Percentiles rank a stretch among this genome's conserved stretches.
phyloP scores from a whole-genome alignment of 352 stramenopile genomes.

The Sclerospora graminicola region DNA sequence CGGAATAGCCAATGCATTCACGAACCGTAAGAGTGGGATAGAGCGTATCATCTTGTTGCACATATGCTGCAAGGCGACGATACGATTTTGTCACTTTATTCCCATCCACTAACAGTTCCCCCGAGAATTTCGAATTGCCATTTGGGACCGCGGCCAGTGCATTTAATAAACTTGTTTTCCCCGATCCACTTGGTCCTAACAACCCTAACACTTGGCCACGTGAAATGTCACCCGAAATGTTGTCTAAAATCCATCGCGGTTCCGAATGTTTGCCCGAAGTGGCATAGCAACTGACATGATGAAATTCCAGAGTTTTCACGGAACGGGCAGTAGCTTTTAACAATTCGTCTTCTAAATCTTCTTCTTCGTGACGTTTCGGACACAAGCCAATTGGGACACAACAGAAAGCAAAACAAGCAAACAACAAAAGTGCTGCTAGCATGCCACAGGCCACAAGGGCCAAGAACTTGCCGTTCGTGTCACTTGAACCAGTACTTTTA shows the following conservation, averaged over 20 bases:
- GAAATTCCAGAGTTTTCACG: constrained; percentile 43
- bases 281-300: constrained; percentile 42
- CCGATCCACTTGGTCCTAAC: constrained; percentile 65
- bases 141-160: constrained; percentile 67
- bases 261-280: constrained; percentile 5
- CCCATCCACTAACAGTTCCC: constrained; percentile 55
- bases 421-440: constrained; percentile 4
- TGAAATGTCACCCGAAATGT: constrained; percentile 43
- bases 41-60: constrained; percentile 81
- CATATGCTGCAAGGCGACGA: constrained; percentile 70
- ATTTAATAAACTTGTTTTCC: constrained; percentile 79
- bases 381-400: constrained; percentile 4
- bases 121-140: constrained; percentile 36
- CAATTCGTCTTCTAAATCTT: constrained; percentile 33
- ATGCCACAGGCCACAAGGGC: constrained; percentile 1
- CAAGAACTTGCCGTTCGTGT: constrained; percentile 1
- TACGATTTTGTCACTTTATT: constrained; percentile 46
- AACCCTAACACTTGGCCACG: constrained; percentile 59
- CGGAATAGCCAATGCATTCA: constrained; percentile 78
- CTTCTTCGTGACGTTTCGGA: constrained; percentile 4
- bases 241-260: constrained; percentile 41
- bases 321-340: constrained; percentile 29
- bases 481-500: constrained; percentile 1
- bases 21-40: constrained; percentile 77
- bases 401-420: constrained; percentile 13